These are phyloP conservation scores for Nitzschia sp. DNA, from an alignment of 108 stramenopile species.

Conservation along the genomic window DNA sequence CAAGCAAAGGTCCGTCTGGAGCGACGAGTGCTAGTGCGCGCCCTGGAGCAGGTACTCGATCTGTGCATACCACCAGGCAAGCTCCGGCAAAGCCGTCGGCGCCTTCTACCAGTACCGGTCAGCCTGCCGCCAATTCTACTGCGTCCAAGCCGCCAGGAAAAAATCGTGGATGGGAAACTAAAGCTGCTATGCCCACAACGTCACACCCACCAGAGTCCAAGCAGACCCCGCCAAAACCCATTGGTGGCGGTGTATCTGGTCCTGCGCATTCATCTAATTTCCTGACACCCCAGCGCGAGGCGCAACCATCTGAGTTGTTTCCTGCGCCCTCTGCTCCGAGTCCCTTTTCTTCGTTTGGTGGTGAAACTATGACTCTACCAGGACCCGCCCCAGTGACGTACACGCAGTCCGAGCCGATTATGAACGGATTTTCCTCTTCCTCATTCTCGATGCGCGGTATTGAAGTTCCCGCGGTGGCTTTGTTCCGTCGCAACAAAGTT, in stretches of 20 bases:
- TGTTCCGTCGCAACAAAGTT: constrained; percentile 75
- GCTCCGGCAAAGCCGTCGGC: neutral
- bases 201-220: constrained; percentile 13
- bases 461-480: constrained; percentile 54
- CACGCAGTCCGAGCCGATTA: constrained; percentile 7
- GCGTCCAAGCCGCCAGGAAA: constrained; percentile 22
- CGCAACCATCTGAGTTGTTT: neutral
- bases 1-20: neutral
- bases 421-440: neutral
- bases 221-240: neutral
- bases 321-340: neutral
- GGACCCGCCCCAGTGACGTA: neutral
- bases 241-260: neutral
- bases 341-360: neutral
- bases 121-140: neutral
- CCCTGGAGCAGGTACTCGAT: neutral
- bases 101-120: neutral
- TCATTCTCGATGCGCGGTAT: neutral
- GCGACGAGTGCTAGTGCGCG: neutral
- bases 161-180: constrained; percentile 75
- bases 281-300: neutral
- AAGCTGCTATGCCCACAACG: constrained; percentile 14
- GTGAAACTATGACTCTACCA: neutral
- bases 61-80: neutral
- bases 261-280: neutral